Base-by-base conservation (phyloP, 805 yeast species). In the Suhomyces faveliae region DNA sequence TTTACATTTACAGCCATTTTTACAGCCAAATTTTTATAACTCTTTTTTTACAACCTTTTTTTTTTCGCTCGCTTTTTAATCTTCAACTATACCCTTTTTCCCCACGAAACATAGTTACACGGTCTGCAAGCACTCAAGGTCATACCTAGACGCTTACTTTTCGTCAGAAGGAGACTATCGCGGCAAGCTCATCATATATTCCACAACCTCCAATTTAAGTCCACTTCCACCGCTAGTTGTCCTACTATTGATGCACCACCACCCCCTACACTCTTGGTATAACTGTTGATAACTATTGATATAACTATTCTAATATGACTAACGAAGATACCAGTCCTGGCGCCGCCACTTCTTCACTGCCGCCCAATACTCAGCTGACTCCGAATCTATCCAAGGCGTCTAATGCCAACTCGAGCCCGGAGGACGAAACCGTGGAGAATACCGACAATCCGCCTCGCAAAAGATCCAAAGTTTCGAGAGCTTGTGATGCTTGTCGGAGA, bases 401-500 rank as follows among this genome's bases (percentile, higher is more conserved):
- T 15, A n/a, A n/a, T n/a, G n/a, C 30, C 30, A 20, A 33, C 37
- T 33, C 37, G 5, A 15, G 21, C 4, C 37, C 21, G 8, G 37
- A 33, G 5, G 21, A 33, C 3, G 37, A 33, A 33, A 8, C 37
- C 2, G 37, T n/a, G 17, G 37, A 33, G 4, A 21, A 10, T 37
- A 45, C 42, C 17, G 46, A 41, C 13, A 40, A 56, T 43, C 61
- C 50, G 5, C 72, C 75, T 15, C 73, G 87, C 43, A 84, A 85
- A 58, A 58, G 91, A 48, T 76, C 85, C 7, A 87, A 87, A 61
- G 89, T 86, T 0, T 84, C 90, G 1, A 65, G 95, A 45, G 94
- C 92, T 1, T 87, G 95, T 61, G 95, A 87, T 61, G 83, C 84
- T 46, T 87, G 94, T 62, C 74, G 94, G 30, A 73, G 86, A 40